A percentile compares a stretch with the other conserved stretches of the same genome.
Conservation (phyloP, 164 flowering plant species). For the Akebia trifoliata region DNA sequence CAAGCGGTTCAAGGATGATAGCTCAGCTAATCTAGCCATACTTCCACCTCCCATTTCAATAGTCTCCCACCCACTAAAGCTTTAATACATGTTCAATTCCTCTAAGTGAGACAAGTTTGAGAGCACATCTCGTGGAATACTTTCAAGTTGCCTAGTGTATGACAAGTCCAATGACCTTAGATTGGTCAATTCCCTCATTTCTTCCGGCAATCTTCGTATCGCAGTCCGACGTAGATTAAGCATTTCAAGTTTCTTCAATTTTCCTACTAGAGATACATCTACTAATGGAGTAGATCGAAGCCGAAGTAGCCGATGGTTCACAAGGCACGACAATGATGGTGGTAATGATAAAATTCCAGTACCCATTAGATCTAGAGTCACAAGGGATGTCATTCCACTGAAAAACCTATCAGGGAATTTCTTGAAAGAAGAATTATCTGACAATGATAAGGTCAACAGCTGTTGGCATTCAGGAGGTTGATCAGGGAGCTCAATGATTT, state of each 20-base stretch:
- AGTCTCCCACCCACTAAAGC: neutral
- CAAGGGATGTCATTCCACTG: neutral
- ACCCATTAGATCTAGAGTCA: neutral
- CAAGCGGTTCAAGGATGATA: neutral
- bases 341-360: slow-evolving; percentile 1
- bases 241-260: slow-evolving; percentile 1
- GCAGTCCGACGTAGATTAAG: neutral
- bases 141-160: too few relatives aligned
- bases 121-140: neutral
- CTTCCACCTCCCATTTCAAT: neutral
- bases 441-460: slow-evolving; percentile 5
- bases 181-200: neutral
- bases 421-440: neutral
- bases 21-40: neutral
- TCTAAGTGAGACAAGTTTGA: slow-evolving; percentile 5
- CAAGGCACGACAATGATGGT: slow-evolving; percentile 3
- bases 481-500: slow-evolving; percentile 3
- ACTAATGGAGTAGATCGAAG: neutral
- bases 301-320: neutral
- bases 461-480: neutral
- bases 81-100: neutral
- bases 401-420: neutral
- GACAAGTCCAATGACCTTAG: slow-evolving; percentile 6
- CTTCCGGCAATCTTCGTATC: neutral
- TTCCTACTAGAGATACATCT: neutral